Evolutionary conservation across 2,329 filamentous ascomycete species (phyloP).

Genomic region (Xylariaceae sp.): DNA sequence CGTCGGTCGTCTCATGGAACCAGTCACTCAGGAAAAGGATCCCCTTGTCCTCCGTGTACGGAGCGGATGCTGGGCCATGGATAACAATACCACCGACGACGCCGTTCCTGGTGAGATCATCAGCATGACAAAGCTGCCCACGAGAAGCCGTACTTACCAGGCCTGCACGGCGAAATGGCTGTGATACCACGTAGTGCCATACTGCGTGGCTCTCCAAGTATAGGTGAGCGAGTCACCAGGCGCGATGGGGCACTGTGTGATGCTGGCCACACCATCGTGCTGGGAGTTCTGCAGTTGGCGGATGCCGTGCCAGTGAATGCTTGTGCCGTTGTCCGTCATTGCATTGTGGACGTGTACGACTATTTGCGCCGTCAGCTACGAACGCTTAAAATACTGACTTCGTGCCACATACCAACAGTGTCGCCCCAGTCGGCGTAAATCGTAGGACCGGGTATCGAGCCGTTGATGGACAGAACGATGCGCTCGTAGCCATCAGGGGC

Average conservation of each 20-base stretch:
- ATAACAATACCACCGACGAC: slow-evolving; percentile 60
- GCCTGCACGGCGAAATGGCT: slow-evolving; percentile 52
- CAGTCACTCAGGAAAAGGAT: slow-evolving; percentile 58
- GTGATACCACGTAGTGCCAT: slow-evolving; percentile 60
- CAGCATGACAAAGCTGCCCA: not conserved
- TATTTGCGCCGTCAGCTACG: slow-evolving; percentile 44
- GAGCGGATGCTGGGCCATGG: slow-evolving; percentile 54
- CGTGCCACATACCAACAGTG: slow-evolving; percentile 49
- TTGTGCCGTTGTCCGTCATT: not conserved
- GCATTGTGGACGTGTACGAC: not conserved
- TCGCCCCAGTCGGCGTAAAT: slow-evolving; percentile 50
- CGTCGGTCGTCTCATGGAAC: slow-evolving; percentile 46
- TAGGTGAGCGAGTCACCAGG: slow-evolving; percentile 55
- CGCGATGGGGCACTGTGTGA: slow-evolving; percentile 51
- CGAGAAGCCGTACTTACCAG: slow-evolving; percentile 19
- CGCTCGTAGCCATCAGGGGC: slow-evolving; percentile 39
- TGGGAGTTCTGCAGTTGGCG: slow-evolving; percentile 53
- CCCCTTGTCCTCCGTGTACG: slow-evolving; percentile 64
- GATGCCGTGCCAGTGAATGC: slow-evolving; percentile 62
- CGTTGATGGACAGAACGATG: slow-evolving; percentile 40
- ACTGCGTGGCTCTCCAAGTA: slow-evolving; percentile 52
- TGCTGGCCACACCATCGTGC: slow-evolving; percentile 53
- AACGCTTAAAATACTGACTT: slow-evolving; percentile 50
- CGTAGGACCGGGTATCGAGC: slow-evolving; percentile 28
- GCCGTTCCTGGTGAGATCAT: slow-evolving; percentile 41